Conservation (phyloP, 2,329 filamentous ascomycete genomes). For the Blastomyces emzantsi region DNA sequence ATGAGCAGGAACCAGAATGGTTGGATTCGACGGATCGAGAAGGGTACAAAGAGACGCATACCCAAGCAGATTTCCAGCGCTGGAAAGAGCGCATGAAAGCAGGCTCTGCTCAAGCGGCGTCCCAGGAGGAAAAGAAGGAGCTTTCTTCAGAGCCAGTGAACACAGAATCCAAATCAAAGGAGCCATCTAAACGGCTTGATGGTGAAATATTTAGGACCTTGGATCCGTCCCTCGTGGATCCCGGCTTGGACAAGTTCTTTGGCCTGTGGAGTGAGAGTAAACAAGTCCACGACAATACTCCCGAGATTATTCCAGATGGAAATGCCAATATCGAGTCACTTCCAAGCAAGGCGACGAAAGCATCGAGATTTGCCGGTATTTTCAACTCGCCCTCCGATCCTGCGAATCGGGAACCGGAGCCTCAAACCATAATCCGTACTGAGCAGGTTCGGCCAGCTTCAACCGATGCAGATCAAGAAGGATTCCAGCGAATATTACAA, state of each 20-base stretch:
- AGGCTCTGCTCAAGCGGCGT: slow-evolving; percentile 35
- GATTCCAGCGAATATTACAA: slow-evolving; percentile 70
- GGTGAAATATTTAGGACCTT: slow-evolving; percentile 46
- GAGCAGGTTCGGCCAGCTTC: slow-evolving; percentile 32
- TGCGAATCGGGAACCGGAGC: slow-evolving; percentile 25
- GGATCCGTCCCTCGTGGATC: slow-evolving; percentile 55
- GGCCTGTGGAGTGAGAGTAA: slow-evolving; percentile 46
- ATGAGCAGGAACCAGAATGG: slow-evolving; percentile 85
- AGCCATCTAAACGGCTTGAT: slow-evolving; percentile 33
- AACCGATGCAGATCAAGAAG: slow-evolving; percentile 65
- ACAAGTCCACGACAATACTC: slow-evolving; percentile 28
- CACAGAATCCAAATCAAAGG: slow-evolving; percentile 33
- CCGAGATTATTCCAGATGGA: slow-evolving; percentile 26
- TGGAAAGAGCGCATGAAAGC: slow-evolving; percentile 91
- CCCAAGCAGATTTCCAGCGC: slow-evolving; percentile 83
- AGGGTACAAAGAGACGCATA: slow-evolving; percentile 62
- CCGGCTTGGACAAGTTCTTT: slow-evolving; percentile 71
- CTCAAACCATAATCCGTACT: slow-evolving; percentile 16
- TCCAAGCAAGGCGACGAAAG: slow-evolving; percentile 52
- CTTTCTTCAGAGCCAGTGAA: slow-evolving; percentile 20
- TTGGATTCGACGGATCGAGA: slow-evolving; percentile 62
- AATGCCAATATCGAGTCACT: slow-evolving; percentile 33
- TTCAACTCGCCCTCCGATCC: slow-evolving; percentile 55
- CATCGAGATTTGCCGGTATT: slow-evolving; percentile 80
- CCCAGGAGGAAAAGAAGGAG: slow-evolving; percentile 39